phyloP scores from a whole-genome alignment of 1,139 yeast genomes.

The Kodamaea ohmeri region DNA sequence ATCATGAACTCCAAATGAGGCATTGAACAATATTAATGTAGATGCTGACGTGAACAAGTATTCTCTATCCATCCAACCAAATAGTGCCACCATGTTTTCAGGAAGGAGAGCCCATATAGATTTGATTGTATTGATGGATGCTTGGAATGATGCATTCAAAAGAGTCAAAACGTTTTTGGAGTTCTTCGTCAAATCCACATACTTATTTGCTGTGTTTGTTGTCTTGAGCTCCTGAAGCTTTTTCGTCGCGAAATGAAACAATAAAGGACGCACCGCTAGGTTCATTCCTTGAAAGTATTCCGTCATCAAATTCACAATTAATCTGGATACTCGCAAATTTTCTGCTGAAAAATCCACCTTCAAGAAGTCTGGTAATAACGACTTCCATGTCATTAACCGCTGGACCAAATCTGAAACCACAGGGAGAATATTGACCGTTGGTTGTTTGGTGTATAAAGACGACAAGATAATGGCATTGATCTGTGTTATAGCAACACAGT shows the following conservation, averaged over 20 bases:
- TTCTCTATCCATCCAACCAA: constrained; percentile 89
- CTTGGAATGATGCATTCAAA: constrained; percentile 78
- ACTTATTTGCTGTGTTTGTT: constrained; percentile 44
- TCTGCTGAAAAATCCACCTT: constrained; percentile 60
- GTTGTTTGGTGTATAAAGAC: constrained; percentile 72
- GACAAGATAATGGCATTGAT: constrained; percentile 74
- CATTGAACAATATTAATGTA: constrained; percentile 69
- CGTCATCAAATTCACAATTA: constrained; percentile 76
- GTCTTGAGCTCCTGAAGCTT: constrained; percentile 55
- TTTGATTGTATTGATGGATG: constrained; percentile 74
- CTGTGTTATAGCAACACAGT: constrained; percentile 78
- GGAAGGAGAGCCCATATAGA: constrained; percentile 71
- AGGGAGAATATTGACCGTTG: constrained; percentile 70
- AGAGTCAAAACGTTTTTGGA: constrained; percentile 67
- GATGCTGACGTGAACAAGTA: constrained; percentile 79
- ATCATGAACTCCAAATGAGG: constrained; percentile 80
- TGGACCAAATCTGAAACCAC: constrained; percentile 71
- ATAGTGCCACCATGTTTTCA: constrained; percentile 75
- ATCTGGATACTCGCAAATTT: constrained; percentile 58
- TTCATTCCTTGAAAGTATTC: constrained; percentile 86
- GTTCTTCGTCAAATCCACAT: constrained; percentile 65
- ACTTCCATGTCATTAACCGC: constrained; percentile 69
- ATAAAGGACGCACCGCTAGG: constrained; percentile 74
- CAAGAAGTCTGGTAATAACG: constrained; percentile 59
- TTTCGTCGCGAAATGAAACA: constrained; percentile 74